A percentile compares a stretch with the other conserved stretches of the same genome.
phyloP scores from a whole-genome alignment of 106 monocot genomes.

The Narthecium ossifragum region DNA sequence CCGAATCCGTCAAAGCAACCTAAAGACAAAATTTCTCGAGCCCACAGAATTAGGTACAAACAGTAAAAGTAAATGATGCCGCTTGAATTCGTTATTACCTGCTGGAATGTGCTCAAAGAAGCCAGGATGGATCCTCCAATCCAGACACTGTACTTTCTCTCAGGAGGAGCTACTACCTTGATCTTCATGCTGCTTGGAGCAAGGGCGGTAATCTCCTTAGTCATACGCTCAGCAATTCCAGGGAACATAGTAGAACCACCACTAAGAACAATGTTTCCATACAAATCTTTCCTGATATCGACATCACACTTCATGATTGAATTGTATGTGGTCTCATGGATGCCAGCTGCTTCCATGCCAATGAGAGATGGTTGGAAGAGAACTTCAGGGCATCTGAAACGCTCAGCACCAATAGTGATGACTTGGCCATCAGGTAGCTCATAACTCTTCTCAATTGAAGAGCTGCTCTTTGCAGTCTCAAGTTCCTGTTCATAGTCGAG shows the following conservation, averaged over 20 bases:
- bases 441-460: constrained; percentile 1
- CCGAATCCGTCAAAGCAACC: background rate
- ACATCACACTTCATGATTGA: constrained; percentile 3
- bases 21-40: background rate
- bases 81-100: background rate
- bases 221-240: constrained; percentile 3
- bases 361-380: constrained; percentile 6
- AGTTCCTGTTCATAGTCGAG: constrained; percentile 4
- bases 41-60: background rate
- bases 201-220: constrained; percentile 3
- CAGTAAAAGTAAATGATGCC: too few species aligned
- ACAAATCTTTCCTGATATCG: constrained; percentile 7
- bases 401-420: constrained; percentile 6
- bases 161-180: constrained; percentile 3
- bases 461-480: background rate
- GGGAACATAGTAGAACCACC: constrained; percentile 5
- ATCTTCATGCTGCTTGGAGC: constrained; percentile 9
- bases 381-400: constrained; percentile 7
- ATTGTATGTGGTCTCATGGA: constrained; percentile 2
- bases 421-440: constrained; percentile 6
- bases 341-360: constrained; percentile 6
- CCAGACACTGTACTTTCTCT: constrained; percentile 6
- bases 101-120: constrained; percentile 8
- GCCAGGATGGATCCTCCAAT: constrained; percentile 4
- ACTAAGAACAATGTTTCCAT: constrained; percentile 5